Evolutionary conservation across 139 green algal species (phyloP), one percentile per base, ranked within the genome.

Genomic region (Chlorella sp.): DNA sequence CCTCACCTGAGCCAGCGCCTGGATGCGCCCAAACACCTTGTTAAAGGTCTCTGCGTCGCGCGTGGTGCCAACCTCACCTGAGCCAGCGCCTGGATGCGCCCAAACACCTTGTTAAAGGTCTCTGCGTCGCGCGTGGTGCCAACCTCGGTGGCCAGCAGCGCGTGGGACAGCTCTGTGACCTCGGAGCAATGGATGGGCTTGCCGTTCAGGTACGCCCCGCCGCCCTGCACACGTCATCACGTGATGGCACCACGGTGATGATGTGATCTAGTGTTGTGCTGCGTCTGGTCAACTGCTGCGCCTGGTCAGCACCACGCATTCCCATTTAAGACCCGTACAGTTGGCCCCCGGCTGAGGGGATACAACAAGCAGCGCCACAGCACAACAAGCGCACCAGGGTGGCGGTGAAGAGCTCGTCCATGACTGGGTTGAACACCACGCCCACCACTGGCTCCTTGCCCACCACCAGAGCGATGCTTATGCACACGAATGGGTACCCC

Each of bases 361-460:
- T n/a, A n/a, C n/a, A n/a, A n/a, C n/a, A n/a, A n/a, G n/a, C n/a
- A n/a, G n/a, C n/a, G n/a, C n/a, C n/a, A n/a, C n/a, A 55, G 42
- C 42, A 17, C 42, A 55, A 55, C 17, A 55, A 55, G 42, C 64
- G 17, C 64, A 70, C 67, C 67, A 50, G 27, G 27, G 67, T 82
- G 0, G 88, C 88, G 14, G 83, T 85, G 70, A 92, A 95, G 20
- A 89, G 61, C 87, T 97, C 95, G 22, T 86, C 75, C 35, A 97
- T 66, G 1, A 99, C 90, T 14, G 96, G 96, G 82, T 98, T 98
- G 84, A 88, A 92, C 32, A 99, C 96, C 24, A 99, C 93, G 0
- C 93, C 96, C 31, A 97, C 80, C 27, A 97, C 90, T 32, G 85
- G 59, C 71, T 79, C n/a, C 27, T 83, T 80, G 5, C 88, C 79